Base-by-base conservation (phyloP, 2,329 filamentous ascomycete species). In the Talaromyces sp. region DNA sequence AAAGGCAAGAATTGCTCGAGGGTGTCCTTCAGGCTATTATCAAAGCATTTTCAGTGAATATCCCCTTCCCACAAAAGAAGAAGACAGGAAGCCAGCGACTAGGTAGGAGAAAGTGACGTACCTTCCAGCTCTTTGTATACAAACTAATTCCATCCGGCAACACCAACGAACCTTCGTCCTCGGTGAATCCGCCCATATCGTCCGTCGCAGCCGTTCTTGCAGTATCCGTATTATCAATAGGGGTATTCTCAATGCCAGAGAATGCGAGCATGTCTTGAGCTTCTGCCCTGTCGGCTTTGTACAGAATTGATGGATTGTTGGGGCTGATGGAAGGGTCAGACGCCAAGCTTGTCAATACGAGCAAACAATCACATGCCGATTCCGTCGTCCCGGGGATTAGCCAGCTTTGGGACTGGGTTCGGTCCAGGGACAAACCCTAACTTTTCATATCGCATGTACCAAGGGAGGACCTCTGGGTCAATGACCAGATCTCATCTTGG, bases 1-100 rank as follows among this genome's bases (percentile, higher is more conserved):
- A 76, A 96, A 90, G 69, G 95, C 82, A 57, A 96, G 75, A 68
- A 90, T 89, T 39, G 92, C 92, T 70, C 83, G 84, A 61, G 83
- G 76, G 87, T 67, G 63, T 44, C 50, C 62, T 11, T 21, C 54
- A 8, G 62, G 42, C 62, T 61, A 54, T 14, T 7, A 56, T 5
- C 11, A 2, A 28, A 14, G 1, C 16, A 16, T 28, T 11, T n/a
- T 50, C 25, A 50, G 3, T 50, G 6, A 50, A n/a, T n/a, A 1
- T 50, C 3, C 23, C 23, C n/a, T n/a, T n/a, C n/a, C n/a, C n/a
- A n/a, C n/a, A n/a, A n/a, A n/a, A n/a, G n/a, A n/a, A n/a, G n/a
- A n/a, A n/a, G n/a, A n/a, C n/a, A n/a, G n/a, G n/a, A n/a, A n/a
- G n/a, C n/a, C n/a, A n/a, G n/a, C n/a, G n/a, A n/a, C n/a, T n/a